Conservation (phyloP, 2,329 filamentous ascomycete genomes). For the Fusarium armeniacum region DNA sequence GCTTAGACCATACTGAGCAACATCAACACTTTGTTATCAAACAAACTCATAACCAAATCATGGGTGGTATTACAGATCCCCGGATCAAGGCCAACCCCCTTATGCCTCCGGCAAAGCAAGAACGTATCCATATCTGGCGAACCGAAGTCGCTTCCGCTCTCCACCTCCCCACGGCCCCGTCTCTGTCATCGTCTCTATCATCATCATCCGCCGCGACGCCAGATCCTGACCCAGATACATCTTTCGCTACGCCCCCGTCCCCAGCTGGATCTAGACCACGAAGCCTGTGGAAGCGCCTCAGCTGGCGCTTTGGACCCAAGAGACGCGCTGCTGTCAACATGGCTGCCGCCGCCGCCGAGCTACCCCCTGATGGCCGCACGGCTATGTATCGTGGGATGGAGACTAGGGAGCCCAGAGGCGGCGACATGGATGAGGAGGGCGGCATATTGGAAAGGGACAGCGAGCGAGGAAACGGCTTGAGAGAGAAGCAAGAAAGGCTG, state of each 20-base stretch:
- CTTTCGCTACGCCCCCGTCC: slow-evolving; percentile 34
- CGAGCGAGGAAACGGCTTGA: slow-evolving; percentile 49
- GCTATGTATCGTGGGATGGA: slow-evolving; percentile 55
- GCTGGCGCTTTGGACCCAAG: slow-evolving; percentile 47
- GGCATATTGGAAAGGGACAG: slow-evolving; percentile 48
- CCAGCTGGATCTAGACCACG: slow-evolving; percentile 38
- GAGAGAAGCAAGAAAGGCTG: slow-evolving; percentile 57
- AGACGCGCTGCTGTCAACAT: slow-evolving; percentile 37
- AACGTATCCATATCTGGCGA: slow-evolving; percentile 65
- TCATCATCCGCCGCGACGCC: slow-evolving; percentile 51
- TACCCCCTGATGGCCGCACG: slow-evolving; percentile 49
- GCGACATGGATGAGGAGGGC: slow-evolving; percentile 45
- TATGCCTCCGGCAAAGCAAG: slow-evolving; percentile 55
- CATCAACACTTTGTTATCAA: background rate
- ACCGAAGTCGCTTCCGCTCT: slow-evolving; percentile 61
- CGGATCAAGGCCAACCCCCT: slow-evolving; percentile 39
- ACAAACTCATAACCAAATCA: slow-evolving; percentile 24
- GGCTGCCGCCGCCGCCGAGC: slow-evolving; percentile 44
- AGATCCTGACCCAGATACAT: slow-evolving; percentile 32
- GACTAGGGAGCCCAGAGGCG: slow-evolving; percentile 34
- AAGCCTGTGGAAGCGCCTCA: slow-evolving; percentile 50
- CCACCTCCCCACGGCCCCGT: slow-evolving; percentile 50
- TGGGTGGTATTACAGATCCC: slow-evolving; percentile 20
- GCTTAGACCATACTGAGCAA: background rate
- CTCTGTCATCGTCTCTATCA: slow-evolving; percentile 52